Evolutionary conservation across 2,329 filamentous ascomycete species (phyloP), one percentile per base, ranked within the genome.

Genomic region (Xylaria sp.): DNA sequence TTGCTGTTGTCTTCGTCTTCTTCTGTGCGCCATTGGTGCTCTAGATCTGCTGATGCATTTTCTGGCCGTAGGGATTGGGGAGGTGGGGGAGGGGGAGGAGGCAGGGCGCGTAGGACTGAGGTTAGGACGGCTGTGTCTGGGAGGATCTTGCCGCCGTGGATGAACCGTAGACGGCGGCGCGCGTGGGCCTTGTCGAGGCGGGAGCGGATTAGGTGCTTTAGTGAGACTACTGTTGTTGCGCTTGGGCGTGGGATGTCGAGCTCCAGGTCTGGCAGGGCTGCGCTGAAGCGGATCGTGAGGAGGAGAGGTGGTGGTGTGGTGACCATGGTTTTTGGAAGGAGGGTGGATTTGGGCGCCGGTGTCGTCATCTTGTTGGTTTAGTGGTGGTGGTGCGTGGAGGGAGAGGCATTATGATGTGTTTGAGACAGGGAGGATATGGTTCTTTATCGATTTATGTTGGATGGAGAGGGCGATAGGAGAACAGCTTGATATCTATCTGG

Each of bases 271-370:
- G 93, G 91, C 66, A 95, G 87, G 0, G 93, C 90, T 69, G 91
- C 90, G 62, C 93, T 93, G 87, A 99, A 98, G 80, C 95, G 94
- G 79, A 98, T 91, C 44, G 93, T 95, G 54, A 98, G 86, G 76
- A 92, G 90, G 65, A 97, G 85, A 16, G 71, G 65, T 18, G 71
- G 48, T 50, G 72, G 50, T 47, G 71, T 27, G 50, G 65, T 62
- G 55, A 74, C 67, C 57, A 55, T 51, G 47, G 65, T 32, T 13
- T 66, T 60, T 1, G 47, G 65, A 50, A 63, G 51, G 58, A 63
- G 68, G 44, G 53, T 63, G 29, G 63, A 63, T 27, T 63, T 64
- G 50, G 71, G 66, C 25, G 70, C 27, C 32, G 68, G 5, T 13
- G 66, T 50, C 54, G 65, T 50, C 44, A 57, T 53, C 44, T 40